Percentiles rank a stretch among this genome's conserved stretches.
Conservation (phyloP, 2,329 filamentous ascomycete genomes). For the Byssoonygena ceratinophila region DNA sequence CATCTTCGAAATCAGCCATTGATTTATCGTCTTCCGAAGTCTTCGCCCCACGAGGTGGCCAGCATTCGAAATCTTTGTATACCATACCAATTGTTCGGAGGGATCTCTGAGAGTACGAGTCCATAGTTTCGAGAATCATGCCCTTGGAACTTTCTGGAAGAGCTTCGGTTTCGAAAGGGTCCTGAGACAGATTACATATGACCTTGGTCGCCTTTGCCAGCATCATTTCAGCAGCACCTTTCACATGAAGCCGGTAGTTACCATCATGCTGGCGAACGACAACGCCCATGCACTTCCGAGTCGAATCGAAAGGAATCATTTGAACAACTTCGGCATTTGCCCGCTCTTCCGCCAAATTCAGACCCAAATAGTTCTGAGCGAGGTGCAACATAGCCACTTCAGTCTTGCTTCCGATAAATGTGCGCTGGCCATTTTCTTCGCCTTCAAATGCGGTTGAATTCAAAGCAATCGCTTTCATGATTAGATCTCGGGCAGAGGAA, state of each 20-base stretch:
- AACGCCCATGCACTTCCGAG: conserved; percentile 55
- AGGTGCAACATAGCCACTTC: conserved; percentile 64
- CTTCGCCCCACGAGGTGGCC: conserved; percentile 51
- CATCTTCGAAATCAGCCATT: conserved; percentile 54
- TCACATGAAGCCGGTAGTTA: conserved; percentile 39
- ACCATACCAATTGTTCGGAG: conserved; percentile 65
- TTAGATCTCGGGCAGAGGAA: conserved; percentile 26
- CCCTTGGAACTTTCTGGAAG: conserved; percentile 24
- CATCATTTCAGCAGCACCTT: conserved; percentile 42
- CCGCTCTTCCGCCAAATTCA: conserved; percentile 57
- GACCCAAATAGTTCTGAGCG: conserved; percentile 54
- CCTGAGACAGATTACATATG: conserved; percentile 23
- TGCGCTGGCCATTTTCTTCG: conserved; percentile 52
- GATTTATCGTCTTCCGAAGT: conserved; percentile 50
- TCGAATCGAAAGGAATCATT: conserved; percentile 64
- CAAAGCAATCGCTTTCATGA: conserved; percentile 35
- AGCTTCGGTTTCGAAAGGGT: conserved; percentile 20
- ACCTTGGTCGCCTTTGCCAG: conserved; percentile 28
- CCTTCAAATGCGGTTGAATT: conserved; percentile 66
- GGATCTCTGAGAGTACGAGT: conserved; percentile 43
- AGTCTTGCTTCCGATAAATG: conserved; percentile 66
- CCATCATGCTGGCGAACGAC: conserved; percentile 33
- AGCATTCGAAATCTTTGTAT: conserved; percentile 60
- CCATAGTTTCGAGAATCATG: conserved; percentile 28
- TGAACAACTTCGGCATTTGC: conserved; percentile 52